These are phyloP conservation scores for Fusarium sp. DNA, from an alignment of 2,329 filamentous ascomycete genomes.

Conservation along the genomic window DNA sequence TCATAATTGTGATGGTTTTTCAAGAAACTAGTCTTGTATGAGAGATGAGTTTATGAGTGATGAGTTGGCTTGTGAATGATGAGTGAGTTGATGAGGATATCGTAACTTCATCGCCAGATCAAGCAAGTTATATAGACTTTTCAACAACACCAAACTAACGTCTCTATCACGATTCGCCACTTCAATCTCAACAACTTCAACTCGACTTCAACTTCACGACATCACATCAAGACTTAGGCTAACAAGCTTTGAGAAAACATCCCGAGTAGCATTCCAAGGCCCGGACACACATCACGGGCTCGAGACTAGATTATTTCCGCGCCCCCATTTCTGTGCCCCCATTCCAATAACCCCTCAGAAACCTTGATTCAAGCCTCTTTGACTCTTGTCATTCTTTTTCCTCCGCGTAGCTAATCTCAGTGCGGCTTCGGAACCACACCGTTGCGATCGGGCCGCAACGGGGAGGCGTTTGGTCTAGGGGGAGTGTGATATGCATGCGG, in stretches of 20 bases:
- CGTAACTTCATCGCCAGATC: background rate
- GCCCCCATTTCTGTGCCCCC: background rate
- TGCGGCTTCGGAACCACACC: slow-evolving; percentile 10
- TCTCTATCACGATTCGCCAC: background rate
- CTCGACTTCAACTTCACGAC: background rate
- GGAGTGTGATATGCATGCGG: background rate
- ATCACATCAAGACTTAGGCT: slow-evolving; percentile 4
- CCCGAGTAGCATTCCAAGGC: slow-evolving; percentile 26
- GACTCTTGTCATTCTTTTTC: slow-evolving; percentile 4
- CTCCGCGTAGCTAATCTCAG: slow-evolving; percentile 14
- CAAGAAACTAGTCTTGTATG: background rate
- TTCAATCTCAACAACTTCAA: background rate
- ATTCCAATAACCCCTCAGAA: background rate
- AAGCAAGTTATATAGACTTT: slow-evolving; percentile 29
- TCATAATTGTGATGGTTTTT: slow-evolving; percentile 10
- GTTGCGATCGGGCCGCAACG: slow-evolving; percentile 31
- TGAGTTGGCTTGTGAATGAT: background rate
- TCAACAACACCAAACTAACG: background rate
- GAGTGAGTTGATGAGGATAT: background rate
- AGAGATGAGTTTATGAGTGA: background rate
- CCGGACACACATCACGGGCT: slow-evolving; percentile 2
- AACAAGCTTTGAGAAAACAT: slow-evolving; percentile 6
- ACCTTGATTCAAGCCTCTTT: background rate
- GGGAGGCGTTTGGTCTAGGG: background rate
- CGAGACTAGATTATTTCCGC: background rate